Evolutionary conservation across 129 eudicot genomes (phyloP), one percentile per base, ranked within the genome.

Genomic region (Artemisia annua): DNA sequence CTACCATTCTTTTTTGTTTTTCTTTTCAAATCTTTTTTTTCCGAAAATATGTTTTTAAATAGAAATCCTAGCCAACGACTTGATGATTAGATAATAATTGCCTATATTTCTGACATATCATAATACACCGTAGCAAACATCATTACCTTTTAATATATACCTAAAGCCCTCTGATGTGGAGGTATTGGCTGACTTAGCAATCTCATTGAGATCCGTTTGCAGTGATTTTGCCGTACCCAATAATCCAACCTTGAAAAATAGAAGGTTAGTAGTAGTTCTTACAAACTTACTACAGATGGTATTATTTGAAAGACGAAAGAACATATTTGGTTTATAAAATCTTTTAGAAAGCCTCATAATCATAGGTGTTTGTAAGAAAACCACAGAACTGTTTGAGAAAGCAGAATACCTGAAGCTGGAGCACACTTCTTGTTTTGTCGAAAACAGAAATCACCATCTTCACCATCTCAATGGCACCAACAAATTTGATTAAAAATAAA

Each of bases 191-290:
- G 52, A 2, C 65, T 56, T 35, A 30, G 73, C 79, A 55, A 75
- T 66, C 66, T 15, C 48, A 75, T 66, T 39, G 28, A 75, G 66
- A 13, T 65, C 72, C 57, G 17, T 54, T 66, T 75, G 79, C 7
- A 75, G 48, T 20, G 58, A 75, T 55, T 48, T 59, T 19, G 48
- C 57, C 35, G 52, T 44, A 22, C 58, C 58, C 73, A 53, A 66
- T 19, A 59, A 75, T 46, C 79, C 73, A 55, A 75, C 56, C 79
- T 75, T 66, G 16, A 66, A 75, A 74, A 63, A 48, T n/a, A 59
- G 0, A 59, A 5, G 19, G 44, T 35, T 58, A 22, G 39, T 71
- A n/a, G 48, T 24, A 24, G 3, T 24, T 24, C 2, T 24, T 24
- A 24, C 2, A 24, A 24, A 24, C 28, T 50, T 15, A 50, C 18